Base-by-base conservation (phyloP, 2,329 filamentous ascomycete species). In the Talaromyces islandicus region DNA sequence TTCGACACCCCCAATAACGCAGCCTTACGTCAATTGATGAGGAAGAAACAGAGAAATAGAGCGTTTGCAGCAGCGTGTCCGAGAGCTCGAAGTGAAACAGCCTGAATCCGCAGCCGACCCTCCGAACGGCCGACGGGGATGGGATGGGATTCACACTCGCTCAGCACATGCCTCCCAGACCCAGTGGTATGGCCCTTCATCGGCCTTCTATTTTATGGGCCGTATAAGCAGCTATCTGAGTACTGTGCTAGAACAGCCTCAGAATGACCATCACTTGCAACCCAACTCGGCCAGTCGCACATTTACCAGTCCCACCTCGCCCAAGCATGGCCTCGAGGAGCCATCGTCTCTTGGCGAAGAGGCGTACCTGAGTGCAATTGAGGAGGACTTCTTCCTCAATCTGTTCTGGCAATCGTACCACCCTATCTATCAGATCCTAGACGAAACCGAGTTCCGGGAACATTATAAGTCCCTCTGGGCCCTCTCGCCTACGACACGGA, bases 341-440 rank as follows among this genome's bases (percentile, higher is more conserved):
- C 56, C 52, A n/a, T 54, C 58, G 51, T 59, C 54, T 21, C 38
- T 62, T 6, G 61, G 62, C 17, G 64, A 63, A 35, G 65, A 67
- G 6, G 66, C 68, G 5, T 71, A 73, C 54, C 65, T 81, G 24
- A 73, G 68, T 5, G 68, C 69, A 19, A 67, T 68, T 2, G 75
- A 82, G 63, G 80, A 83, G 66, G 78, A 81, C 53, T 77, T 75
- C 52, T 77, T 81, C 29, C 66, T 83, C 3, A 71, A 72, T 24
- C 65, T 81, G 1, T 83, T 79, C 64, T 83, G 81, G 80, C 72
- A 79, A 54, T 73, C 75, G 0, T 80, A 78, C 59, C 77, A 83
- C 57, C 70, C 68, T 3, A 66, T 75, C 0, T 72, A 72, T 53
- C 76, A 75, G 1, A 74, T 83, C 4, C 60, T 82, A 3, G 73